phyloP scores from a whole-genome alignment of 176 grass and related monocot genomes.

The Carex scoparia region DNA sequence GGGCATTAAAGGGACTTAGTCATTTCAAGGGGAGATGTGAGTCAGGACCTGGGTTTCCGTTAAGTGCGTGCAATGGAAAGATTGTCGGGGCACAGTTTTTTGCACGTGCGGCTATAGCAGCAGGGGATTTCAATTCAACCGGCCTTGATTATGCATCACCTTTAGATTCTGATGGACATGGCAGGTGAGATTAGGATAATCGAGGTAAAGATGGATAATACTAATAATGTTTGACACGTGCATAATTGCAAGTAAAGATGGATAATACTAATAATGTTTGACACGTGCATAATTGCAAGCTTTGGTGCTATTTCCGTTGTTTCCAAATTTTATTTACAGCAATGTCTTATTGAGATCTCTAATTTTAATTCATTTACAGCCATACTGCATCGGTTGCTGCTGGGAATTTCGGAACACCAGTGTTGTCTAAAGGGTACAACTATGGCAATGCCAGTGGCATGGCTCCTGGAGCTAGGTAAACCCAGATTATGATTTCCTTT shows the following conservation, averaged over 20 bases:
- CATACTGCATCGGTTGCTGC: constrained; percentile 78
- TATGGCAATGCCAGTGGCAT: constrained; percentile 83
- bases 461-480: constrained; percentile 81
- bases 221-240: no score
- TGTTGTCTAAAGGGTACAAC: constrained; percentile 59
- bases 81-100: constrained; percentile 79
- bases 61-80: constrained; percentile 66
- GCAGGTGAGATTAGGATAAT: constrained; percentile 41
- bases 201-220: no score
- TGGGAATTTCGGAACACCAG: constrained; percentile 58
- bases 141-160: constrained; percentile 70
- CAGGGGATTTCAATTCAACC: constrained; percentile 81
- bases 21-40: constrained; percentile 78
- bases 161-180: constrained; percentile 96
- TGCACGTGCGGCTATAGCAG: constrained; percentile 51
- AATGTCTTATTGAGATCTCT: neutral
- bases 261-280: no score
- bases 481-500: constrained; percentile 3
- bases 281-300: neutral
- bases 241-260: no score
- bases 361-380: constrained; percentile 37
- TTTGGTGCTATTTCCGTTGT: neutral
- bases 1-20: constrained; percentile 2
- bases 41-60: constrained; percentile 60
- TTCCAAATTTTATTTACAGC: neutral